Evolutionary conservation across 2,329 filamentous ascomycete genomes (phyloP).

Genomic region (Colletotrichum phormii): DNA sequence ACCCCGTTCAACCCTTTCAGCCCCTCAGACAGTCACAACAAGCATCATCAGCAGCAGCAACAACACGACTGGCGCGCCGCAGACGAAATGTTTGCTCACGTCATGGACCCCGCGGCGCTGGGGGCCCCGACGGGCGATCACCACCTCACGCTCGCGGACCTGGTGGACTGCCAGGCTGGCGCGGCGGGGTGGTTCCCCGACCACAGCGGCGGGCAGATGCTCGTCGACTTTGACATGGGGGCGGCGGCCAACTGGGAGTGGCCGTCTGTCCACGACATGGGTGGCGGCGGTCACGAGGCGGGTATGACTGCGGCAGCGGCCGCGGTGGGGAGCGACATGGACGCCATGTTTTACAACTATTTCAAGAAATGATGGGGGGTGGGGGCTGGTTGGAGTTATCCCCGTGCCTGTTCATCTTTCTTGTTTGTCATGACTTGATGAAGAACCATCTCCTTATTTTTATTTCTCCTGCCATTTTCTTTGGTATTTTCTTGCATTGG

Average conservation of each 20-base stretch:
- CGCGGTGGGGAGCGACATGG: conserved; percentile 37
- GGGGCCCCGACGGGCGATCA: conserved; percentile 34
- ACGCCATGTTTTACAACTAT: conserved; percentile 37
- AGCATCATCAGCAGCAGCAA: not conserved
- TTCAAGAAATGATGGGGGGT: not conserved
- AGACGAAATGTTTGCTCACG: conserved; percentile 40
- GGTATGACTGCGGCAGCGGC: conserved; percentile 19
- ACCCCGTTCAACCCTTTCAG: conserved; percentile 40
- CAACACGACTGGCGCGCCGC: conserved; percentile 40
- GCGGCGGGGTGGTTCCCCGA: conserved; percentile 40
- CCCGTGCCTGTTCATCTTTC: not conserved
- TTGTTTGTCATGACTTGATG: not conserved
- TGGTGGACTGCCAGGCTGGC: conserved; percentile 41
- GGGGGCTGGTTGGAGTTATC: not conserved
- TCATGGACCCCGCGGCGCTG: conserved; percentile 39
- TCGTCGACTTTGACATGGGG: conserved; percentile 45
- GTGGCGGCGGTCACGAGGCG: conserved; percentile 36
- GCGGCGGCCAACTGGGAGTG: conserved; percentile 44
- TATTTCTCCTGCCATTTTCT: not conserved
- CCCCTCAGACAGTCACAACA: conserved; percentile 39
- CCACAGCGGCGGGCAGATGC: conserved; percentile 37
- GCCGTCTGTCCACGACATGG: conserved; percentile 35
- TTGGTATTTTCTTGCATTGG: not conserved
- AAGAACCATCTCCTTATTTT: not conserved
- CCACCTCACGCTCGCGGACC: conserved; percentile 41